Percentiles rank a stretch among this genome's conserved stretches.
These are phyloP conservation scores for Pestalotiopsis sp. DNA, from an alignment of 2,329 filamentous ascomycete species.

Conservation along the genomic window DNA sequence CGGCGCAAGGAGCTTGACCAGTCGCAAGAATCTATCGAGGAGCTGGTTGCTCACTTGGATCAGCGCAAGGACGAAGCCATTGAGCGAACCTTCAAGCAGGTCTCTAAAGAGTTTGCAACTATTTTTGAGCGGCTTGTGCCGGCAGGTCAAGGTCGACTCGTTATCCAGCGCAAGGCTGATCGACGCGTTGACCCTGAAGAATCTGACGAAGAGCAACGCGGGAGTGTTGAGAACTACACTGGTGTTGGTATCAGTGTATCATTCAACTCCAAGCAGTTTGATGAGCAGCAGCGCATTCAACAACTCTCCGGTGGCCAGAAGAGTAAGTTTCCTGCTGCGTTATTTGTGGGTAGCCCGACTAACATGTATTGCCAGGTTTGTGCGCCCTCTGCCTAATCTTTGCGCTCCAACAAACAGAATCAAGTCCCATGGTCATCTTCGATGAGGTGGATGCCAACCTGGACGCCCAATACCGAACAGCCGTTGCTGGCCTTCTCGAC, in stretches of 20 bases:
- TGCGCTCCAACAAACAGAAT: slow-evolving; percentile 97
- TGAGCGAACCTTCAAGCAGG: slow-evolving; percentile 97
- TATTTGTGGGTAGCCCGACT: slow-evolving; percentile 14
- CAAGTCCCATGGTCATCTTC: slow-evolving; percentile 97
- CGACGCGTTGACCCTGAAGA: slow-evolving; percentile 65
- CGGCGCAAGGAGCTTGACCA: slow-evolving; percentile 86
- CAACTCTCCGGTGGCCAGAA: slow-evolving; percentile 97
- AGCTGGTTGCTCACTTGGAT: slow-evolving; percentile 89
- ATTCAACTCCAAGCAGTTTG: slow-evolving; percentile 94
- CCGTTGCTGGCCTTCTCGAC: slow-evolving; percentile 86
- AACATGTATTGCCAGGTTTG: slow-evolving; percentile 60
- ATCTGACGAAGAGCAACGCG: slow-evolving; percentile 69
- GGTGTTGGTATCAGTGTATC: slow-evolving; percentile 96
- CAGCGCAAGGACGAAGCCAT: slow-evolving; percentile 97
- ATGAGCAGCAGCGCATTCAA: slow-evolving; percentile 97
- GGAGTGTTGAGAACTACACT: slow-evolving; percentile 89
- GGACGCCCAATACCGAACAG: slow-evolving; percentile 95
- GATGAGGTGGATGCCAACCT: slow-evolving; percentile 99
- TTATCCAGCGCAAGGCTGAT: slow-evolving; percentile 91
- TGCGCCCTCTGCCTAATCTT: slow-evolving; percentile 98
- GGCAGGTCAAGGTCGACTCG: slow-evolving; percentile 84
- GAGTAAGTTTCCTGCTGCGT: slow-evolving; percentile 61
- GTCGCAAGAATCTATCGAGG: slow-evolving; percentile 85
- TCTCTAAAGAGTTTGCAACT: slow-evolving; percentile 87
- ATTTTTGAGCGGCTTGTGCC: slow-evolving; percentile 96